Evolutionary conservation across 2,329 filamentous ascomycete species (phyloP), one percentile per base, ranked within the genome.

Genomic region (Clarireedia homoeocarpa): DNA sequence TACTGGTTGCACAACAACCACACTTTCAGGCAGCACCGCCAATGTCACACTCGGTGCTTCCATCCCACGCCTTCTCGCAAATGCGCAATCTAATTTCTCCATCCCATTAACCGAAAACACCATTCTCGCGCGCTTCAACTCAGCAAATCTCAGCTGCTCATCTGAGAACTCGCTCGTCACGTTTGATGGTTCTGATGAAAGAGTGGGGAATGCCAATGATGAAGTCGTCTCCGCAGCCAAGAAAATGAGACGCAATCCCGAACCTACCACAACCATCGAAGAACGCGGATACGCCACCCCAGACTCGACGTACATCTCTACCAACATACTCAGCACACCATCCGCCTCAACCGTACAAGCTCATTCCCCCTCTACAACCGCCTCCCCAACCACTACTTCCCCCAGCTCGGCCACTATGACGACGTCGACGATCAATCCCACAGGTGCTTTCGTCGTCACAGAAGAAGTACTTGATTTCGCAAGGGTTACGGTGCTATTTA

Each of bases 141-240:
- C 78, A 5, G 81, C 80, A 34, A 86, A 86, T 61, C 75, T 96
- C 15, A 91, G 88, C 54, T 99, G 94, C 71, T 82, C 83, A 7
- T 83, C 85, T 0, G 87, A 96, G 69, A 97, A 97, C 65, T 86
- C 90, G 0, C 77, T 99, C 4, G 86, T 97, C 15, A 90, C 88
- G 0, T 95, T 96, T 70, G 81, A 88, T 63, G 86, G 85, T 4
- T 56, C 64, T 38, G 58, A 68, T 38, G 51, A 56, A 42, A 56
- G 63, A 14, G 17, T 51, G 2, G 65, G 63, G 15, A 39, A 53
- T n/a, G 60, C 58, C 1, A 59, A 53, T 26, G 57, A 57, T 50
- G 50, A 23, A 63, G 65, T 2, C 60, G 3, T 52, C 23, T 9
- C 45, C 2, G 38, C 50, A 12, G 34, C 39, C 7, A 40, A 20